phyloP scores from a whole-genome alignment of 495 filamentous ascomycete genomes.

The Cenococcum geophilum region DNA sequence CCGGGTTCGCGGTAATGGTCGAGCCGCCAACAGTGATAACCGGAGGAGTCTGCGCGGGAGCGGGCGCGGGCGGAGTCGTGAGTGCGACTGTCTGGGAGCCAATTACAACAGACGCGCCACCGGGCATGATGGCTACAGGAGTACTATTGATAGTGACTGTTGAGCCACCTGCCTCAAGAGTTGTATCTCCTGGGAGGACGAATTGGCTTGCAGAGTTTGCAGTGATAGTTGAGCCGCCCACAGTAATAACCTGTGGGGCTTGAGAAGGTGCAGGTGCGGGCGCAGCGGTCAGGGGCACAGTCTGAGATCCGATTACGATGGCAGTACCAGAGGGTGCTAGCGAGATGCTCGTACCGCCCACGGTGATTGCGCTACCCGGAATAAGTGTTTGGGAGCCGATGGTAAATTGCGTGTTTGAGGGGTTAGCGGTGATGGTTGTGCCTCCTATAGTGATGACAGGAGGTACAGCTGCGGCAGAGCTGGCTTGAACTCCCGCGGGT shows the following conservation, averaged over 20 bases:
- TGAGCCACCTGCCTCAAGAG: not conserved
- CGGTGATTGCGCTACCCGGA: slow-evolving; percentile 15
- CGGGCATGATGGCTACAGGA: not conserved
- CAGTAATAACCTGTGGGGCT: slow-evolving; percentile 10
- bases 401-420: slow-evolving; percentile 24
- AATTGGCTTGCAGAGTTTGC: slow-evolving; percentile 14
- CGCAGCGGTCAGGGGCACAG: slow-evolving; percentile 14
- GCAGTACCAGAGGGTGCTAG: slow-evolving; percentile 25
- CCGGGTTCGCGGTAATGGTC: not conserved
- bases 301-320: slow-evolving; percentile 26
- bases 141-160: not conserved
- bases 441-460: slow-evolving; percentile 28
- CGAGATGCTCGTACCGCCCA: slow-evolving; percentile 30
- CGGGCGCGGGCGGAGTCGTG: not conserved
- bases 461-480: not conserved
- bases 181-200: not conserved
- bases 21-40: not conserved
- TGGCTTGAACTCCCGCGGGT: not conserved
- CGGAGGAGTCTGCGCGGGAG: not conserved
- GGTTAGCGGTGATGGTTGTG: slow-evolving; percentile 30
- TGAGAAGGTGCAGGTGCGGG: not conserved
- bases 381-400: slow-evolving; percentile 10
- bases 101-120: not conserved
- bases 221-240: slow-evolving; percentile 12
- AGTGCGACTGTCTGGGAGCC: not conserved